phyloP scores from a whole-genome alignment of 1,284 basidiomycete genomes.

The Boletellus deceptivus region DNA sequence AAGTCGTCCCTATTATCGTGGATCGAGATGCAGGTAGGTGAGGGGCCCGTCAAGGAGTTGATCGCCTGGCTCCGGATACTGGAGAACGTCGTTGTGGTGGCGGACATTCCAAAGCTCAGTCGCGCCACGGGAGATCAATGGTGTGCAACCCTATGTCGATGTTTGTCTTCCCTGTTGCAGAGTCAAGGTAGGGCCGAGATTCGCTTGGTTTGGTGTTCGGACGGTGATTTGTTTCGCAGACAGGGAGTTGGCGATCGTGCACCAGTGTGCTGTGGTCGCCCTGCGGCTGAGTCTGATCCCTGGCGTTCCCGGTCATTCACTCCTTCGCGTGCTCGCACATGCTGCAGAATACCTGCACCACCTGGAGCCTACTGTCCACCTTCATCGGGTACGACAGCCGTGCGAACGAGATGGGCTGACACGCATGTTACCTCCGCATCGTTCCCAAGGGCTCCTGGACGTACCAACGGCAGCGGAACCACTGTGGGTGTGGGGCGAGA shows the following conservation, averaged over 20 bases:
- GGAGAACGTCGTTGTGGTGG: slow-evolving; percentile 58
- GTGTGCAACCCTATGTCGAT: slow-evolving; percentile 52
- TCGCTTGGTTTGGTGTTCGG: background rate
- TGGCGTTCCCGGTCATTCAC: slow-evolving; percentile 1
- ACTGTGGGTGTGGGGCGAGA: slow-evolving; percentile 47
- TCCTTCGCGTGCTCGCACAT: slow-evolving; percentile 33
- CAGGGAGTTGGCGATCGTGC: slow-evolving; percentile 19
- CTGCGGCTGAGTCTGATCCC: slow-evolving; percentile 22
- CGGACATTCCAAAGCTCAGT: slow-evolving; percentile 43
- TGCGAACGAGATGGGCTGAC: background rate
- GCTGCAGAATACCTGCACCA: slow-evolving; percentile 35
- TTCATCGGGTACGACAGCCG: background rate
- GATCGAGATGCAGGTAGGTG: slow-evolving; percentile 71
- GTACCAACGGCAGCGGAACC: slow-evolving; percentile 26
- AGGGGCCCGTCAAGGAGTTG: slow-evolving; percentile 35
- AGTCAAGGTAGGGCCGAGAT: slow-evolving; percentile 16
- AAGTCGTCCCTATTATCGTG: slow-evolving; percentile 71
- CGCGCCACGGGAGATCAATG: slow-evolving; percentile 54
- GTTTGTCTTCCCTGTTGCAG: slow-evolving; percentile 44
- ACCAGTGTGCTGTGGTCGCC: slow-evolving; percentile 13
- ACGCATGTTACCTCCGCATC: slow-evolving; percentile 33
- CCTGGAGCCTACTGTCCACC: slow-evolving; percentile 35
- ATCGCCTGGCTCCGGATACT: slow-evolving; percentile 67
- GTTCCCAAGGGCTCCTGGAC: slow-evolving; percentile 41
- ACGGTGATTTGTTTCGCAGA: slow-evolving; percentile 9